A percentile compares a stretch with the other conserved stretches of the same genome.
Evolutionary conservation across 805 yeast species (phyloP).

Genomic region (Spathaspora boniae): DNA sequence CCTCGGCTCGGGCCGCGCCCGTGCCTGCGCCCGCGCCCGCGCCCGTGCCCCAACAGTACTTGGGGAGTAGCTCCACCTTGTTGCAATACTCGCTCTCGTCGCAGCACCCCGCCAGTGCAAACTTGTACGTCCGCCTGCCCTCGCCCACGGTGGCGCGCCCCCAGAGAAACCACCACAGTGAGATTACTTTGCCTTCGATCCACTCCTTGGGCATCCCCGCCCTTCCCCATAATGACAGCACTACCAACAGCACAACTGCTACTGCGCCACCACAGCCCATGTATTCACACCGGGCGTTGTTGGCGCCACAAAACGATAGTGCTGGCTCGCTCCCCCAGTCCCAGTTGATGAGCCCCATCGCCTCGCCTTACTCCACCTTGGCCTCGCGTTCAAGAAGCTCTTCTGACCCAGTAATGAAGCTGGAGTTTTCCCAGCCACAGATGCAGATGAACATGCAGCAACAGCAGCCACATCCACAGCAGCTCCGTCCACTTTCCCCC

Average conservation of each 20-base stretch:
- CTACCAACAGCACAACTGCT: too few species aligned
- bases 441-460: not conserved
- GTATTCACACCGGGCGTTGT: constrained; percentile 7
- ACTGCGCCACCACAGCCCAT: constrained; percentile 4
- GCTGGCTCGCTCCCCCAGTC: too few species aligned
- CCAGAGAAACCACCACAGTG: constrained; percentile 3
- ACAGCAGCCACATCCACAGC: not conserved
- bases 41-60: too few species aligned
- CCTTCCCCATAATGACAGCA: constrained; percentile 5
- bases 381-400: constrained; percentile 12
- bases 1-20: not conserved
- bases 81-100: constrained; percentile 1
- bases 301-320: constrained; percentile 8
- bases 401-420: constrained; percentile 13
- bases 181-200: constrained; percentile 25
- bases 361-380: constrained; percentile 14
- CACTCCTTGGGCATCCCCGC: constrained; percentile 33
- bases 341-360: constrained; percentile 13
- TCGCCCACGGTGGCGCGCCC: too few species aligned
- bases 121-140: too few species aligned
- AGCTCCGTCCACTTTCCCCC: constrained; percentile 2
- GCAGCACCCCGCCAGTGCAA: constrained; percentile 1
- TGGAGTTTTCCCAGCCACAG: constrained; percentile 1
- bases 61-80: too few species aligned
- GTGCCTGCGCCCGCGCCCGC: too few species aligned